phyloP scores from a whole-genome alignment of 2,329 filamentous ascomycete genomes.

The Monosporascus sp. region DNA sequence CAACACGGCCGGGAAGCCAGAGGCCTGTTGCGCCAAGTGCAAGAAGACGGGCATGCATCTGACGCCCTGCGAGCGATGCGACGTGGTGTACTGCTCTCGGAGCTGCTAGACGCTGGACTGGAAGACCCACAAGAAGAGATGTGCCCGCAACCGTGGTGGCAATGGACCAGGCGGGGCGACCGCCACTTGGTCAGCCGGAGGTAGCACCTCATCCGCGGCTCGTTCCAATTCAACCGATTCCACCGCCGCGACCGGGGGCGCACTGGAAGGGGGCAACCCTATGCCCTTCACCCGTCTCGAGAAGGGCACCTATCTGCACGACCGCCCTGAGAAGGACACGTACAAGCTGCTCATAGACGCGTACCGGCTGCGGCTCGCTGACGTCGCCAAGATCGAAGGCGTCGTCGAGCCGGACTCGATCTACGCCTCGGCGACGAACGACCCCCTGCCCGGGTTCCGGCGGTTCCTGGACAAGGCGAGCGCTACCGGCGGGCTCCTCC shows the following conservation, averaged over 20 bases:
- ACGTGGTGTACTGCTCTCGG: constrained; percentile 35
- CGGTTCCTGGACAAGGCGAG: constrained; percentile 30
- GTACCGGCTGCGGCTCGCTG: constrained; percentile 42
- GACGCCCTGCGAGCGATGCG: constrained; percentile 1
- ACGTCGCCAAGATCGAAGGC: constrained; percentile 26
- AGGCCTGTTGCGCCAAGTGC: not conserved
- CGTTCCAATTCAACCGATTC: constrained; percentile 6
- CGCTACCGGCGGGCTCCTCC: constrained; percentile 28
- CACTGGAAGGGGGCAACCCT: constrained; percentile 23
- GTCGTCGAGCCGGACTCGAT: constrained; percentile 22
- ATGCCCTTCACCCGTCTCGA: constrained; percentile 37
- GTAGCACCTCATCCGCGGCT: not conserved
- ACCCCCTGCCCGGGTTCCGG: constrained; percentile 28
- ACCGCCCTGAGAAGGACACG: constrained; percentile 37
- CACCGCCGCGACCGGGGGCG: not conserved
- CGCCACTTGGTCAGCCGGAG: too few relatives aligned
- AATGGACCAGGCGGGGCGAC: not conserved
- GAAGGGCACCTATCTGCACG: constrained; percentile 37
- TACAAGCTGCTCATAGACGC: constrained; percentile 42
- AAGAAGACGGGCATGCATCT: not conserved
- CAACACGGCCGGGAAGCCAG: not conserved
- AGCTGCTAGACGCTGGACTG: constrained; percentile 48
- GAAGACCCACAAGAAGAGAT: constrained; percentile 43
- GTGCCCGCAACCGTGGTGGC: constrained; percentile 22
- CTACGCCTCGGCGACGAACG: constrained; percentile 15